Evolutionary conservation across 257 asterid species (phyloP).

Genomic region (Solanum boliviense): DNA sequence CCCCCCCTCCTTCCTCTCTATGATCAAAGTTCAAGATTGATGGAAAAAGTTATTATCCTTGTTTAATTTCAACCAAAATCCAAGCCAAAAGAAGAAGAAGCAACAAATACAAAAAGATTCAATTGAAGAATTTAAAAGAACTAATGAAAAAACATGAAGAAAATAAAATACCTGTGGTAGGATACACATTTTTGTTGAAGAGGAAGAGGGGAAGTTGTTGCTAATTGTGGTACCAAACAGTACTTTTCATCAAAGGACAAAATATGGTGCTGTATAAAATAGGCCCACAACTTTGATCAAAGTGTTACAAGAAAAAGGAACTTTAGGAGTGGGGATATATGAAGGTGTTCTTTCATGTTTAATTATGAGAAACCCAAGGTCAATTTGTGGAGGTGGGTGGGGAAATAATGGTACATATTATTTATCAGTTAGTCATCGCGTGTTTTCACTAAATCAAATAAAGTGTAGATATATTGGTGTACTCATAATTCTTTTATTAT

Average conservation of each 20-base stretch:
- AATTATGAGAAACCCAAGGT: slow-evolving; percentile 25
- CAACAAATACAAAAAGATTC: not conserved
- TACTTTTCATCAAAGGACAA: slow-evolving; percentile 11
- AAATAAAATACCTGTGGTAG: not conserved
- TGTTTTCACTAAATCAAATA: not conserved
- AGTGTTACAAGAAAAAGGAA: not conserved
- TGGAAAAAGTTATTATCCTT: not conserved
- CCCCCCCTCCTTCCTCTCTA: not conserved
- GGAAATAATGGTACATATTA: not conserved
- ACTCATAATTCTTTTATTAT: not conserved
- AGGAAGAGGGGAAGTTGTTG: not conserved
- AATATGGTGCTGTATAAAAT: not conserved
- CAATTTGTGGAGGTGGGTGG: not conserved
- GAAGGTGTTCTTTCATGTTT: slow-evolving; percentile 12
- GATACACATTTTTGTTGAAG: not conserved
- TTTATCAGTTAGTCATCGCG: accelerated
- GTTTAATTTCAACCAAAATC: not conserved
- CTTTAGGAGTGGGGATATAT: not conserved
- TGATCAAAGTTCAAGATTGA: not conserved
- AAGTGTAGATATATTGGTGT: accelerated
- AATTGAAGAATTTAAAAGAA: not conserved
- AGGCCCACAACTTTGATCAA: not conserved
- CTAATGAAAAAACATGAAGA: not conserved
- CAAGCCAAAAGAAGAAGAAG: too few relatives aligned
- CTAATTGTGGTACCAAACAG: not conserved